Conservation (phyloP, 2,329 filamentous ascomycete species). For the Sporothrix brunneoviolacea region DNA sequence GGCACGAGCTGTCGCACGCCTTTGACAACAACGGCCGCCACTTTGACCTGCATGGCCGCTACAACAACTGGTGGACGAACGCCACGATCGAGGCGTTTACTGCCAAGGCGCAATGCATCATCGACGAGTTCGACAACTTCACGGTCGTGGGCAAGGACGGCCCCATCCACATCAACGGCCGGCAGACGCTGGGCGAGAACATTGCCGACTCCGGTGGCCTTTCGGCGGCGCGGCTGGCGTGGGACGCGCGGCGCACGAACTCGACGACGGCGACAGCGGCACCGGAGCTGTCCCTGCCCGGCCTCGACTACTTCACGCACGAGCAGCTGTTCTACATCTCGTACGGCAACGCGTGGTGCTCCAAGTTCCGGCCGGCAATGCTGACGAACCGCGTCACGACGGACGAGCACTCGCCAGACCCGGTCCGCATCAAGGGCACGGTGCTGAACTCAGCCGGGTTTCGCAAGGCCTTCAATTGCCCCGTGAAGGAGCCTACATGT, state of each 20-base stretch:
- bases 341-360: constrained; percentile 61
- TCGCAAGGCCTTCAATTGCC: constrained; percentile 59
- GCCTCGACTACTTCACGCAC: constrained; percentile 54
- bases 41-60: constrained; percentile 59
- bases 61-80: constrained; percentile 61
- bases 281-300: constrained; percentile 41
- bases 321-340: constrained; percentile 65
- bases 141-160: constrained; percentile 50
- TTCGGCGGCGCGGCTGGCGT: constrained; percentile 55
- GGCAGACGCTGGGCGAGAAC: constrained; percentile 60
- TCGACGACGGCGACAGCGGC: constrained; percentile 18
- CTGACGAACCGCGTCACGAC: constrained; percentile 52
- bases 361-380: constrained; percentile 52
- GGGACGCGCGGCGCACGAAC: constrained; percentile 47
- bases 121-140: constrained; percentile 60
- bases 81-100: constrained; percentile 52
- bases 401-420: constrained; percentile 60
- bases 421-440: constrained; percentile 55
- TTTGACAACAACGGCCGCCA: constrained; percentile 61
- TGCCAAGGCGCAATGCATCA: constrained; percentile 56
- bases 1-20: constrained; percentile 64
- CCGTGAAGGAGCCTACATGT: constrained; percentile 58
- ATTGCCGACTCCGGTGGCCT: constrained; percentile 66
- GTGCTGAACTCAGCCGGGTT: constrained; percentile 63
- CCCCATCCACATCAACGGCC: constrained; percentile 55